phyloP scores from a whole-genome alignment of 2,329 filamentous ascomycete species.

The Plectosphaerella plurivora region DNA sequence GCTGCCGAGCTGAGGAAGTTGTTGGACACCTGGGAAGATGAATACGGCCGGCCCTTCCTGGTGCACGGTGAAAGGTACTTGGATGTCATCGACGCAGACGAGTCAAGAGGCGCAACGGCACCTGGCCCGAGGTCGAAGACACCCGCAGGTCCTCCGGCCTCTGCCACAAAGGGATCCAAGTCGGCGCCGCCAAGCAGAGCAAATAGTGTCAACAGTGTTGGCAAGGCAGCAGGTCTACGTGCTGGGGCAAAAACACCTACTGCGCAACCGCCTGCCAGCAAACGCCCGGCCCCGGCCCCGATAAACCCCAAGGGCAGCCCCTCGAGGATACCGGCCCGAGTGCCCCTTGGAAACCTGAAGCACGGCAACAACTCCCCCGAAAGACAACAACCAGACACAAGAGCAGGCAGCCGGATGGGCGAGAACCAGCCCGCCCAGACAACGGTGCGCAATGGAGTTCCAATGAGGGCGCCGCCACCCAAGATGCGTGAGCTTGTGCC shows the following conservation, averaged over 20 bases:
- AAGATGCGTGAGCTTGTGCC: slow-evolving; percentile 80
- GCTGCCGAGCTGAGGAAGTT: slow-evolving; percentile 75
- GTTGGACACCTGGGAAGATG: slow-evolving; percentile 87
- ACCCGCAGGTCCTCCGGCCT: slow-evolving; percentile 57
- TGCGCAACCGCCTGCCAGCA: slow-evolving; percentile 25
- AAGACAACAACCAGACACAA: slow-evolving; percentile 45
- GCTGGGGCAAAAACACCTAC: slow-evolving; percentile 49
- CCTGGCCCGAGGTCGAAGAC: slow-evolving; percentile 64
- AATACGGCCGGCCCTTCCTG: slow-evolving; percentile 88
- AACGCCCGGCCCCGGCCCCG: slow-evolving; percentile 19
- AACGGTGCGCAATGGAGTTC: slow-evolving; percentile 49
- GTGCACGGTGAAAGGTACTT: slow-evolving; percentile 91
- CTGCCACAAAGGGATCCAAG: slow-evolving; percentile 31
- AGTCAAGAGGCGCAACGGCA: slow-evolving; percentile 51
- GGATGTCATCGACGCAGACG: slow-evolving; percentile 69
- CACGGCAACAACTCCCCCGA: slow-evolving; percentile 79
- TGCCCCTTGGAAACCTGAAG: slow-evolving; percentile 64
- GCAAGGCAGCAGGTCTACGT: slow-evolving; percentile 9
- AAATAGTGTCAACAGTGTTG: slow-evolving; percentile 28
- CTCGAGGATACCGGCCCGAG: slow-evolving; percentile 65
- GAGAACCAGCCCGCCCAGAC: slow-evolving; percentile 16
- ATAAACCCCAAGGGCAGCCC: slow-evolving; percentile 45
- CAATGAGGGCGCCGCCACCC: slow-evolving; percentile 69
- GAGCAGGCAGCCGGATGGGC: slow-evolving; percentile 22
- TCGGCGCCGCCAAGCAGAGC: slow-evolving; percentile 27